Percentiles rank a stretch among this genome's conserved stretches.
These are phyloP conservation scores for Salix purpurea DNA, from an alignment of 345 rosid species.

Conservation along the genomic window DNA sequence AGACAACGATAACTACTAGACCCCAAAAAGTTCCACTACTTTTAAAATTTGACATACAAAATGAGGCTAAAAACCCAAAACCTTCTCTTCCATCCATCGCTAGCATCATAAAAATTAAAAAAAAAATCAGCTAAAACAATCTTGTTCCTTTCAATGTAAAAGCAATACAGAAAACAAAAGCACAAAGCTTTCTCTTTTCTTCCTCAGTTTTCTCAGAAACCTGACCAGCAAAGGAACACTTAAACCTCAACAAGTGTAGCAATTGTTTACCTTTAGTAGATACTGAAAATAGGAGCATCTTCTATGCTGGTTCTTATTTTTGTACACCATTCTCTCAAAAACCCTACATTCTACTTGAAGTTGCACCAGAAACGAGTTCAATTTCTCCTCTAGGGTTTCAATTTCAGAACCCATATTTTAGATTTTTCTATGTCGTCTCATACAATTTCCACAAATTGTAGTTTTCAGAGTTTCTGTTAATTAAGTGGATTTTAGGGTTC, in stretches of 20 bases:
- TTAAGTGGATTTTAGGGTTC: neutral
- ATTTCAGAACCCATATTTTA: slow-evolving; percentile 25
- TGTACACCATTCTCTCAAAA: slow-evolving; percentile 76
- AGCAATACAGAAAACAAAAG: neutral
- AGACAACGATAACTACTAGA: neutral
- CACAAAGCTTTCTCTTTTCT: neutral
- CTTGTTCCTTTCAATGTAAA: neutral
- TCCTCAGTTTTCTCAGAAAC: neutral
- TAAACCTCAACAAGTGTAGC: neutral
- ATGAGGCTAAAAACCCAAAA: too few relatives aligned
- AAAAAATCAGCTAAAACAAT: neutral
- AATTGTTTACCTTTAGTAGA: slow-evolving; percentile 60
- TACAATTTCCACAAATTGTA: too few relatives aligned
- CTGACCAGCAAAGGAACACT: neutral
- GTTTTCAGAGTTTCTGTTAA: neutral
- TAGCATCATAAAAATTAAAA: neutral
- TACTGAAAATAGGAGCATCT: slow-evolving; percentile 82
- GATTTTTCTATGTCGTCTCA: too few relatives aligned
- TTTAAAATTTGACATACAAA: too few relatives aligned
- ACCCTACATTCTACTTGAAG: slow-evolving; percentile 55
- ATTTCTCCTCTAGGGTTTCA: slow-evolving; percentile 50
- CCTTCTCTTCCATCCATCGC: too few relatives aligned
- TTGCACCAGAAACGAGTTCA: slow-evolving; percentile 45
- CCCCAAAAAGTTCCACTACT: neutral
- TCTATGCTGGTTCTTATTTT: slow-evolving; percentile 92